A percentile compares a stretch with the other conserved stretches of the same genome.
phyloP scores from a whole-genome alignment of 169 alveolate species.

The Plasmodium malariae region DNA sequence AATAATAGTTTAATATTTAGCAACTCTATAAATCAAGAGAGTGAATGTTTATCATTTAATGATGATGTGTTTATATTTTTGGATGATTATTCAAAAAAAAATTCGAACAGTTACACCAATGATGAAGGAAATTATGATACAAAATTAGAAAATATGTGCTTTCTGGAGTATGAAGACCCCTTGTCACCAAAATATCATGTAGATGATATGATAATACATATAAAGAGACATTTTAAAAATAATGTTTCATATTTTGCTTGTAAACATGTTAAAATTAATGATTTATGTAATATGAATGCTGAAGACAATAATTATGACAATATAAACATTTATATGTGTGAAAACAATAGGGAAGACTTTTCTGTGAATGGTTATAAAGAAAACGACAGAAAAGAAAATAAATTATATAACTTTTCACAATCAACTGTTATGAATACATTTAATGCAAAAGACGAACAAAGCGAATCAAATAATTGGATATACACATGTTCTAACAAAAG shows the following conservation, averaged over 20 bases:
- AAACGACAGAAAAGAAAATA: constrained; percentile 16
- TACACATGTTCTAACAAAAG: background rate
- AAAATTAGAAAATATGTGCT: constrained; percentile 36
- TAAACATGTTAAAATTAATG: constrained; percentile 46
- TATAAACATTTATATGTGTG: constrained; percentile 51
- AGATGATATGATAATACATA: constrained; percentile 66
- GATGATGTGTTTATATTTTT: constrained; percentile 68
- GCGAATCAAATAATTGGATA: background rate
- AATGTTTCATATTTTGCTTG: constrained; percentile 67
- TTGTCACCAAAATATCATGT: background rate
- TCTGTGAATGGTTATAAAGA: constrained; percentile 19
- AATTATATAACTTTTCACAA: constrained; percentile 29
- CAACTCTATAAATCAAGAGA: constrained; percentile 52
- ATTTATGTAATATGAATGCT: constrained; percentile 36
- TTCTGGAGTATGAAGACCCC: constrained; percentile 18
- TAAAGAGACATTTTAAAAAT: constrained; percentile 54
- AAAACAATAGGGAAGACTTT: constrained; percentile 24
- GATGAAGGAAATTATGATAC: constrained; percentile 18
- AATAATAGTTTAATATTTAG: constrained; percentile 71
- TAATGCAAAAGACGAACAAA: constrained; percentile 14
- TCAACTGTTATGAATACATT: constrained; percentile 1
- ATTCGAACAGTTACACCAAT: constrained; percentile 11
- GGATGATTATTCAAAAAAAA: constrained; percentile 42
- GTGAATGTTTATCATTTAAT: constrained; percentile 46
- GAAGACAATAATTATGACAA: constrained; percentile 56